A percentile compares a stretch with the other conserved stretches of the same genome.
phyloP scores from a whole-genome alignment of 2,329 filamentous ascomycete genomes.

The Fusarium proliferatum region DNA sequence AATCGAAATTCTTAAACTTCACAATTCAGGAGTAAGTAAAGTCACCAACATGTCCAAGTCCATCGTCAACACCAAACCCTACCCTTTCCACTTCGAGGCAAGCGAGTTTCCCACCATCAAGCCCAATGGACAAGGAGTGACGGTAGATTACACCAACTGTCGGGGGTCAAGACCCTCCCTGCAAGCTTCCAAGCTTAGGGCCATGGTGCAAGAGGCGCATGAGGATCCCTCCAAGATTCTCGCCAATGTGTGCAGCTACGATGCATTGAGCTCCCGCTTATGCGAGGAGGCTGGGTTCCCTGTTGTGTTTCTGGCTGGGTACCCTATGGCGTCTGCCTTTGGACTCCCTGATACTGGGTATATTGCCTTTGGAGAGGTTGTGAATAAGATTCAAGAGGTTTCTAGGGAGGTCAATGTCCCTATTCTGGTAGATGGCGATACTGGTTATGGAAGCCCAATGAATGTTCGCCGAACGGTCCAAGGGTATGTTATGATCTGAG shows the following conservation, averaged over 20 bases:
- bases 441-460: conserved; percentile 60
- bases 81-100: conserved; percentile 21
- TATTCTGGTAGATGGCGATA: conserved; percentile 59
- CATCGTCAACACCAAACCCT: conserved; percentile 11
- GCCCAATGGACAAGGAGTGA: conserved; percentile 7
- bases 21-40: background rate
- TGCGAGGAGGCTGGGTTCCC: conserved; percentile 60
- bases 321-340: conserved; percentile 53
- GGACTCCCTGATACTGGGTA: conserved; percentile 61
- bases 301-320: conserved; percentile 56
- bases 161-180: conserved; percentile 52
- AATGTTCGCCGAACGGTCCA: conserved; percentile 59
- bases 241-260: conserved; percentile 56
- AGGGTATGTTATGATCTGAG: conserved; percentile 1
- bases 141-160: conserved; percentile 41
- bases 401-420: conserved; percentile 53
- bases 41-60: conserved; percentile 25
- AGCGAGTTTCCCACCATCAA: conserved; percentile 9
- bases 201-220: conserved; percentile 55
- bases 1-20: background rate
- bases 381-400: conserved; percentile 57
- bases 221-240: conserved; percentile 56
- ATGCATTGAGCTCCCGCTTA: conserved; percentile 56
- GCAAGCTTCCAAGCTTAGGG: conserved; percentile 52
- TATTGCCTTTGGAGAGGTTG: conserved; percentile 60